Percentiles rank a stretch among this genome's conserved stretches.
Evolutionary conservation across 129 eudicot species (phyloP).

Genomic region (Centaurea solstitialis): DNA sequence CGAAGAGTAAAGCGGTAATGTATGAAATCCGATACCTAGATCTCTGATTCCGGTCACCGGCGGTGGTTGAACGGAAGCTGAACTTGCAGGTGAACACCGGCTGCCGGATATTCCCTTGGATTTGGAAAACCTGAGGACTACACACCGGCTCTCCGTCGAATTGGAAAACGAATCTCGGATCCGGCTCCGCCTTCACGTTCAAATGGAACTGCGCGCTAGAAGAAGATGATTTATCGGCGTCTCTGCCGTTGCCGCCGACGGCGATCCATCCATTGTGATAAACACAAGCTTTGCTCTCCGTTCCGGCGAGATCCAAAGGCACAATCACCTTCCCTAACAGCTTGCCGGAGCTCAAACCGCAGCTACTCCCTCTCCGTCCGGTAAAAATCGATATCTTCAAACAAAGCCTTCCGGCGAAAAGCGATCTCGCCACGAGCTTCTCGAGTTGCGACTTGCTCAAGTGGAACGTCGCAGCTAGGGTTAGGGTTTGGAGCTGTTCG

Average conservation of each 20-base stretch:
- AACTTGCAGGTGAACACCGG: conserved; percentile 75
- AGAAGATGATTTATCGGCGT: conserved; percentile 3
- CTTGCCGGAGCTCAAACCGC: conserved; percentile 56
- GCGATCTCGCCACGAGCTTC: conserved; percentile 46
- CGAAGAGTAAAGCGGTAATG: neutral
- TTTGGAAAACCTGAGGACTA: conserved; percentile 66
- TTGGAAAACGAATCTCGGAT: conserved; percentile 73
- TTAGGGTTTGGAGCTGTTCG: conserved; percentile 18
- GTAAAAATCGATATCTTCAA: conserved; percentile 45
- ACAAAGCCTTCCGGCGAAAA: conserved; percentile 35
- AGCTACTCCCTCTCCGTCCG: conserved; percentile 50
- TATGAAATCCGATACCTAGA: conserved; percentile 32
- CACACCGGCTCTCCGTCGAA: conserved; percentile 83
- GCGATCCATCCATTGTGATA: conserved; percentile 63
- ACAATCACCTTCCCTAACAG: conserved; percentile 50
- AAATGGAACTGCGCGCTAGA: conserved; percentile 53
- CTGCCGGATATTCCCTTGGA: conserved; percentile 56
- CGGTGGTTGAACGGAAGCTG: conserved; percentile 41
- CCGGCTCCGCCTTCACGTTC: conserved; percentile 58
- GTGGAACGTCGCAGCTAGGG: conserved; percentile 49
- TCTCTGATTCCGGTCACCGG: conserved; percentile 47
- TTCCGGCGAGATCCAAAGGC: conserved; percentile 47
- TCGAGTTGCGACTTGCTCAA: conserved; percentile 52
- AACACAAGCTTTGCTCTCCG: conserved; percentile 35
- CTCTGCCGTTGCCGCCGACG: conserved; percentile 57